phyloP scores from a whole-genome alignment of 2,329 filamentous ascomycete species.

The Diaporthe australafricana region DNA sequence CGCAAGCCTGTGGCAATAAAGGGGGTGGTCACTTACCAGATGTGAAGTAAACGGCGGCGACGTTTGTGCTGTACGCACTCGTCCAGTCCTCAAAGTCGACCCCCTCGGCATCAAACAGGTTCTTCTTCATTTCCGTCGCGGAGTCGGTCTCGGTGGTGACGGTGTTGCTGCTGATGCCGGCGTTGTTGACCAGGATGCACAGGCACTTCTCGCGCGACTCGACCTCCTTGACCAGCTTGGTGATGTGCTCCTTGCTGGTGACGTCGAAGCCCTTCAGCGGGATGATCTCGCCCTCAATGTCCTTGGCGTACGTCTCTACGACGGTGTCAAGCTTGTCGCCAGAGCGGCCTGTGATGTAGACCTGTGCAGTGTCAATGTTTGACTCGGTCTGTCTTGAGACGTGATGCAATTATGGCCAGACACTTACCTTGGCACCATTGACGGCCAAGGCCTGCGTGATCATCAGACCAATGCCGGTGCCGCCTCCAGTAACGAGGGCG shows the following conservation, averaged over 20 bases:
- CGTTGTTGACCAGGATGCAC: slow-evolving; percentile 77
- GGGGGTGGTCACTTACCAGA: slow-evolving; percentile 19
- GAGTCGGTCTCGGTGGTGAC: slow-evolving; percentile 66
- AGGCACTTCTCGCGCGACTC: slow-evolving; percentile 66
- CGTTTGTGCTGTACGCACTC: slow-evolving; percentile 79
- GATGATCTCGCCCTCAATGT: slow-evolving; percentile 66
- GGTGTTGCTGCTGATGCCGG: slow-evolving; percentile 68
- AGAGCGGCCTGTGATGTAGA: slow-evolving; percentile 77
- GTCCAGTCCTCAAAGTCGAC: slow-evolving; percentile 76
- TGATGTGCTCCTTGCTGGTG: slow-evolving; percentile 69
- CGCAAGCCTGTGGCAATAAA: not conserved
- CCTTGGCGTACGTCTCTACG: slow-evolving; percentile 67
- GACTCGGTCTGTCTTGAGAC: not conserved
- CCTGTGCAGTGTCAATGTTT: slow-evolving; percentile 56
- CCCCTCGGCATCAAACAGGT: slow-evolving; percentile 74
- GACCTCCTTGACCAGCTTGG: slow-evolving; percentile 68
- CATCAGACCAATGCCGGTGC: slow-evolving; percentile 49
- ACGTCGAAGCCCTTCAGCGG: slow-evolving; percentile 69
- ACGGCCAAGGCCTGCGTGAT: slow-evolving; percentile 43
- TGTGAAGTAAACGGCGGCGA: slow-evolving; percentile 75
- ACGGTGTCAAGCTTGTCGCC: slow-evolving; percentile 71
- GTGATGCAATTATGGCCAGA: too few species aligned
- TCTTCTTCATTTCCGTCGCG: slow-evolving; percentile 63
- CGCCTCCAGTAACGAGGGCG: slow-evolving; percentile 56
- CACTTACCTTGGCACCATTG: slow-evolving; percentile 33